phyloP scores from a whole-genome alignment of 768 basidiomycete genomes.

The Xanthoconium stramineum region DNA sequence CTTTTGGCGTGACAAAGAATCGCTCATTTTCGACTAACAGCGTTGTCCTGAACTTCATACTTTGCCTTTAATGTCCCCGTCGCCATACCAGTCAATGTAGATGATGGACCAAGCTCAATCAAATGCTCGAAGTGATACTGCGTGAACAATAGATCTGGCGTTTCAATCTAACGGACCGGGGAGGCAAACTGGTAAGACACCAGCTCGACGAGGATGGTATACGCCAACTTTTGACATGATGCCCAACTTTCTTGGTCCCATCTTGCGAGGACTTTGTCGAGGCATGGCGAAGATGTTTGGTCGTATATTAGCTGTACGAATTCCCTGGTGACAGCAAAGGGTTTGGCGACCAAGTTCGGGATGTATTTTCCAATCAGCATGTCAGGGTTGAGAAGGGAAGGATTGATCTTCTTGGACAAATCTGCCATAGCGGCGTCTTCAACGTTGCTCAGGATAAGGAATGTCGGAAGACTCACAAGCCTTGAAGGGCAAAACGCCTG shows the following conservation, averaged over 20 bases:
- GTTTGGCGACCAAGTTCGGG: constrained; percentile 90
- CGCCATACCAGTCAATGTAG: constrained; percentile 95
- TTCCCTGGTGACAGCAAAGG: constrained; percentile 77
- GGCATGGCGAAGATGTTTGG: constrained; percentile 91
- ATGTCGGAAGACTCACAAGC: constrained; percentile 62
- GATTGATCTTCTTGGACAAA: constrained; percentile 96
- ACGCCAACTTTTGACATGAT: constrained; percentile 87
- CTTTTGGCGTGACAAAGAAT: constrained; percentile 96
- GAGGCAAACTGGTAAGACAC: constrained; percentile 98
- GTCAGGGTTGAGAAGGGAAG: constrained; percentile 88
- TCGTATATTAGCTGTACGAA: constrained; percentile 96
- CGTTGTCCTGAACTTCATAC: constrained; percentile 88
- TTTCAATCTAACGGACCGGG: constrained; percentile 99
- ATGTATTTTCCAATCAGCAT: constrained; percentile 95
- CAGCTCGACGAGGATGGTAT: constrained; percentile 94
- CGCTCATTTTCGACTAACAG: constrained; percentile 68
- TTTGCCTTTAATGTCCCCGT: constrained; percentile 87
- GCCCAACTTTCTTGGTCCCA: constrained; percentile 95
- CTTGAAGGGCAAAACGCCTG: constrained; percentile 95
- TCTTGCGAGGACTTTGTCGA: constrained; percentile 89
- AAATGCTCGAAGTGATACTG: constrained; percentile 87
- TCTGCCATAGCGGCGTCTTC: constrained; percentile 42
- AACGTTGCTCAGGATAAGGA: neutral
- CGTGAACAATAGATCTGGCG: constrained; percentile 90
- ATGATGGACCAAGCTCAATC: constrained; percentile 94